Conservation (phyloP, 2,329 filamentous ascomycete species). For the Talaromyces sp. region DNA sequence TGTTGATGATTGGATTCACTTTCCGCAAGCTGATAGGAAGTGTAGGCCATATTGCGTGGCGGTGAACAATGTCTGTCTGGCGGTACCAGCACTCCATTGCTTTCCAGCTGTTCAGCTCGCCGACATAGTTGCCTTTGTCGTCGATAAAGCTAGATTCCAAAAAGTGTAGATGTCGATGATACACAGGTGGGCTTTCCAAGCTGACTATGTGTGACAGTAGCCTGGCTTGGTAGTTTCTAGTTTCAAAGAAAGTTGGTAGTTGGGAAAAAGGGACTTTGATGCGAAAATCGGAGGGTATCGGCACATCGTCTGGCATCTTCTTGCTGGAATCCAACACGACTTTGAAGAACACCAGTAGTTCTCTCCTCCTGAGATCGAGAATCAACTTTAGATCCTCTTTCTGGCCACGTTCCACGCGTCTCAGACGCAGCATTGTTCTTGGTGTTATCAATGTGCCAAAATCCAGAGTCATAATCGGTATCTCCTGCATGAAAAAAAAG, state of each 20-base stretch:
- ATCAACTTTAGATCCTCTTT: slow-evolving; percentile 27
- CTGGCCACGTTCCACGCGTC: slow-evolving; percentile 30
- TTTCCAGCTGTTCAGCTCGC: slow-evolving; percentile 45
- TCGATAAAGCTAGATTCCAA: slow-evolving; percentile 34
- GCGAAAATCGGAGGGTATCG: slow-evolving; percentile 26
- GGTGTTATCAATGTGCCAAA: slow-evolving; percentile 58
- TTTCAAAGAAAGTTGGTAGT: slow-evolving; percentile 35
- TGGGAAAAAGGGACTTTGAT: slow-evolving; percentile 44
- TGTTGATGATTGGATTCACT: slow-evolving; percentile 51
- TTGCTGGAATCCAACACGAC: slow-evolving; percentile 18
- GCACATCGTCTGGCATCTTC: neutral
- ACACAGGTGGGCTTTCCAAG: slow-evolving; percentile 41
- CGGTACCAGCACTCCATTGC: slow-evolving; percentile 57
- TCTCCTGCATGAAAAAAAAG: slow-evolving; percentile 24
- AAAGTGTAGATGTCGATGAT: slow-evolving; percentile 36
- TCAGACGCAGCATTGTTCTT: slow-evolving; percentile 56
- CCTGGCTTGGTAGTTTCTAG: slow-evolving; percentile 14
- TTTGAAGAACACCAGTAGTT: slow-evolving; percentile 43
- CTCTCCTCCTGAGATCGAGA: slow-evolving; percentile 40
- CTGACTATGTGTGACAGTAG: slow-evolving; percentile 31
- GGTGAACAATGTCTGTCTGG: slow-evolving; percentile 57
- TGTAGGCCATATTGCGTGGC: slow-evolving; percentile 13
- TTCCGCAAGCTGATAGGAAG: slow-evolving; percentile 46
- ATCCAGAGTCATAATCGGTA: slow-evolving; percentile 47
- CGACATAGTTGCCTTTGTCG: slow-evolving; percentile 14